Evolutionary conservation across 2,329 filamentous ascomycete species (phyloP).

Genomic region (Aspergillus unguis): DNA sequence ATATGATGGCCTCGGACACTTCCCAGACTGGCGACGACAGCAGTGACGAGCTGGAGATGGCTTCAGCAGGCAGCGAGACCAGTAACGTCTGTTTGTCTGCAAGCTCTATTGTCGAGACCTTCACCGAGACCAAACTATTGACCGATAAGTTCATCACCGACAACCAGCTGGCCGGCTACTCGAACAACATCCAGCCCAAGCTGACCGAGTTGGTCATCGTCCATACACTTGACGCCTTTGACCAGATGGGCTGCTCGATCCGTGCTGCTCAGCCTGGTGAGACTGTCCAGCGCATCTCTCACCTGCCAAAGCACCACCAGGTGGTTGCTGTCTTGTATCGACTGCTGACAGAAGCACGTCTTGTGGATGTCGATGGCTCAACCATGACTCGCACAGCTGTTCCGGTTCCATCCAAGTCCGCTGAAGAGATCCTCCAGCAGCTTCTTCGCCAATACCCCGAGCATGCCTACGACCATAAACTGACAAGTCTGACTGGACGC

Average conservation of each 20-base stretch:
- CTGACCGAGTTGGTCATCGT: not conserved
- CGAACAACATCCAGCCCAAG: not conserved
- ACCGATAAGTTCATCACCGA: not conserved
- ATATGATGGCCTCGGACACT: not conserved
- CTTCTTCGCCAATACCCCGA: not conserved
- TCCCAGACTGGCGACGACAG: not conserved
- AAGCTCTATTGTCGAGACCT: not conserved
- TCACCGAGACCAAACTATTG: not conserved
- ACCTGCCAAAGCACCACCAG: not conserved
- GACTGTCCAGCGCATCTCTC: not conserved
- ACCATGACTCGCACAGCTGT: not conserved
- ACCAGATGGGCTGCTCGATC: not conserved
- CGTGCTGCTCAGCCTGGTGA: not conserved
- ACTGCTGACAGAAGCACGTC: not conserved
- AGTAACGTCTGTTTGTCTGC: not conserved
- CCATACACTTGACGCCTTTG: not conserved
- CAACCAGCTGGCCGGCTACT: not conserved
- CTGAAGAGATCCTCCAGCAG: not conserved
- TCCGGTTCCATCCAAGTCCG: not conserved
- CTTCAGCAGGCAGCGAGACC: not conserved
- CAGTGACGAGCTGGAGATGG: not conserved
- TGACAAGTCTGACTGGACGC: constrained; percentile 3
- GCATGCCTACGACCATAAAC: not conserved
- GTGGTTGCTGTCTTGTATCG: not conserved
- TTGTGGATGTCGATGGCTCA: not conserved